Conservation (phyloP, 75 land plant species). For the Sequoiadendron giganteum region DNA sequence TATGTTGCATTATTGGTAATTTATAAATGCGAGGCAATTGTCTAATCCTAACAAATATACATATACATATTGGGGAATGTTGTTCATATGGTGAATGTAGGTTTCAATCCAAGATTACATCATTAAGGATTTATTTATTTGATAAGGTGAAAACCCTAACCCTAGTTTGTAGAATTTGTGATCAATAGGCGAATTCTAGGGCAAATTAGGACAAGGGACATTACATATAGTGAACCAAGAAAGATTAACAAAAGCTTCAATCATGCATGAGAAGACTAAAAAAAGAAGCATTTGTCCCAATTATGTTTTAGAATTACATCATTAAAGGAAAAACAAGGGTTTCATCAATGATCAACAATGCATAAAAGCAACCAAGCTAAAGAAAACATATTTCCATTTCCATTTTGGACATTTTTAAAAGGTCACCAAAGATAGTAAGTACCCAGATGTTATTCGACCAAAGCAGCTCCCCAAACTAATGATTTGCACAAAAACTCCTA, state of each 20-base stretch:
- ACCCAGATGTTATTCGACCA: slow-evolving; percentile 47
- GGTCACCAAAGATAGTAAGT: slow-evolving; percentile 1
- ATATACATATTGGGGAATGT: no score
- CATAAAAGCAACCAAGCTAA: not conserved
- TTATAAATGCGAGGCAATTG: no score
- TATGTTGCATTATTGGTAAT: no score
- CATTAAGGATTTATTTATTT: no score
- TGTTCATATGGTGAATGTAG: no score
- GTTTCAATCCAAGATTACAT: no score
- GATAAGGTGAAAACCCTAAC: no score
- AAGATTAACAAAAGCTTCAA: not conserved
- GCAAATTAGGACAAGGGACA: no score
- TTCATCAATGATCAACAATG: not conserved
- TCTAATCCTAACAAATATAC: no score
- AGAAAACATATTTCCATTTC: not conserved
- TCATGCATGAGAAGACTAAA: not conserved
- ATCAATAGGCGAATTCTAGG: no score
- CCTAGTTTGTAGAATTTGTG: no score
- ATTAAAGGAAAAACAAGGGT: not conserved
- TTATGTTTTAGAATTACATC: not conserved
- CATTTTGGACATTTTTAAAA: not conserved
- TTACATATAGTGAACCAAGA: no score
- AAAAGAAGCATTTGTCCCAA: not conserved
- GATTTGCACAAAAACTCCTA: slow-evolving; percentile 35
- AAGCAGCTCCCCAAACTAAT: slow-evolving; percentile 53